phyloP scores from a whole-genome alignment of 306 rosid species.

The Cicer yamashitae region DNA sequence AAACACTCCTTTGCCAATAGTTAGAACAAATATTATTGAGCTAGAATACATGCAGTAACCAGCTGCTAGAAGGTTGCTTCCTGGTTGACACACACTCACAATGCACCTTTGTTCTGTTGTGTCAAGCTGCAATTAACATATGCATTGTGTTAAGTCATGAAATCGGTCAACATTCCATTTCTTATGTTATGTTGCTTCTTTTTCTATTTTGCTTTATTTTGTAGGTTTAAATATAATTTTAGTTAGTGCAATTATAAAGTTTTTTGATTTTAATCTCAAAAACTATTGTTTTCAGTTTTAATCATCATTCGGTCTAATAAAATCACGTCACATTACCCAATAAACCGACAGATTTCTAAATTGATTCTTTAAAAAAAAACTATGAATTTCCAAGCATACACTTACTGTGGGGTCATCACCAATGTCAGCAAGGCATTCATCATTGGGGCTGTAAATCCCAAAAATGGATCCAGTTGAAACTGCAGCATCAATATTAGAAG shows the following conservation, averaged over 20 bases:
- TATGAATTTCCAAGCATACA: not conserved
- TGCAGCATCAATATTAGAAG: conserved; percentile 96
- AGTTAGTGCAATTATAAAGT: too few relatives aligned
- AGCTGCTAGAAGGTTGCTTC: conserved; percentile 95
- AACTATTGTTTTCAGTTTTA: too few relatives aligned
- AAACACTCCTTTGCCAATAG: conserved; percentile 86
- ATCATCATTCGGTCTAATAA: too few relatives aligned
- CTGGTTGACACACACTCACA: conserved; percentile 96
- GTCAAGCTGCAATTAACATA: conserved; percentile 66
- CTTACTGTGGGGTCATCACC: conserved; percentile 75
- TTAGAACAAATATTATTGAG: conserved; percentile 86
- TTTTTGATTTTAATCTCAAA: too few relatives aligned
- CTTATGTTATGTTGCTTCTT: not conserved
- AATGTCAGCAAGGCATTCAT: conserved; percentile 80
- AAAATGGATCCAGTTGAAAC: conserved; percentile 98
- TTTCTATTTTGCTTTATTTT: not conserved
- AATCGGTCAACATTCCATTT: not conserved
- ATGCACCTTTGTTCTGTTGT: conserved; percentile 65
- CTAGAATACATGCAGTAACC: conserved; percentile 99
- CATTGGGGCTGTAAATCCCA: conserved; percentile 95
- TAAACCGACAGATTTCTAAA: too few relatives aligned
- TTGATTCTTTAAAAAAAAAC: too few relatives aligned
- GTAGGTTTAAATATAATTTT: too few relatives aligned
- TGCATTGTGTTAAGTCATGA: conserved; percentile 24
- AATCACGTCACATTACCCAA: too few relatives aligned